phyloP scores from a whole-genome alignment of 1,139 yeast species.

The Sugiyamaella japonica region DNA sequence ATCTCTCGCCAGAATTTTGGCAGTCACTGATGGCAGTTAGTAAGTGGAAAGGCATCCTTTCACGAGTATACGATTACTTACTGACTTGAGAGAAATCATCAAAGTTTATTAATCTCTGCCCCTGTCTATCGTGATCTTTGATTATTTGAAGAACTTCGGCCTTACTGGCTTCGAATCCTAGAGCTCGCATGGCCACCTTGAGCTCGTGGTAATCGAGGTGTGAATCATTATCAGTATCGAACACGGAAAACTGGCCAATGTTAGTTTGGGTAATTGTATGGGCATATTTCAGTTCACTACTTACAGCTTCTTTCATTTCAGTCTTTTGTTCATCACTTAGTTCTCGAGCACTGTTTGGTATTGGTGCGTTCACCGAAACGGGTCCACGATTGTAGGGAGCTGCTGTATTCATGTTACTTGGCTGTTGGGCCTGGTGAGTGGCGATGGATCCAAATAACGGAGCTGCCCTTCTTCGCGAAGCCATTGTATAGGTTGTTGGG shows the following conservation, averaged over 20 bases:
- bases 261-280: neutral
- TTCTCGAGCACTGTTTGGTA: conserved; percentile 42
- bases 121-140: conserved; percentile 77
- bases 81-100: conserved; percentile 79
- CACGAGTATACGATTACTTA: conserved; percentile 46
- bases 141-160: conserved; percentile 78
- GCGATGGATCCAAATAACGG: conserved; percentile 7
- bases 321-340: conserved; percentile 86
- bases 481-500: conserved; percentile 1
- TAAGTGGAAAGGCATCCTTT: neutral
- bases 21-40: conserved; percentile 53
- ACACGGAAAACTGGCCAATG: conserved; percentile 59
- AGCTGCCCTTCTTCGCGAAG: conserved; percentile 6
- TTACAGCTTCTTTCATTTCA: conserved; percentile 83
- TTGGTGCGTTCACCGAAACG: conserved; percentile 4
- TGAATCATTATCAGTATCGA: conserved; percentile 93
- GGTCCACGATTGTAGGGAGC: conserved; percentile 5
- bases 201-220: conserved; percentile 87
- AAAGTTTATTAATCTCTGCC: conserved; percentile 68
- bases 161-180: conserved; percentile 86
- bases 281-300: conserved; percentile 25
- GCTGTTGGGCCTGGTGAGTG: conserved; percentile 1
- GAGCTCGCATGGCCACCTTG: conserved; percentile 88
- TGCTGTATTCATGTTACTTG: neutral
- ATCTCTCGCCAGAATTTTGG: conserved; percentile 76